Conservation (phyloP, 371 early-diverging fungal genomes). For the Blakeslea trispora region DNA sequence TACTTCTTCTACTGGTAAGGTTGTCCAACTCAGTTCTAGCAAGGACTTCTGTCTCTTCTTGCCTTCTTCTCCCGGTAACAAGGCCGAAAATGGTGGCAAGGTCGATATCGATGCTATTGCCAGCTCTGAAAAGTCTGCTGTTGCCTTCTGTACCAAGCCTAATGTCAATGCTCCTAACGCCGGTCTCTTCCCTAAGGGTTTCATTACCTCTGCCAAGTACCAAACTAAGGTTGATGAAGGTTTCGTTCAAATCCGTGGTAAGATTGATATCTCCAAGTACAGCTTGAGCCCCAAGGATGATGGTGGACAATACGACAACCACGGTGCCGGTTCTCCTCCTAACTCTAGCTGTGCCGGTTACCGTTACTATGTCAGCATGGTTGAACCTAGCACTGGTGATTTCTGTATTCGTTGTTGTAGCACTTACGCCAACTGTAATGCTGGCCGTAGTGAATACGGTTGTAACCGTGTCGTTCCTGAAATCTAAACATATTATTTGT, state of each 20-base stretch:
- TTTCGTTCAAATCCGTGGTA: conserved; percentile 52
- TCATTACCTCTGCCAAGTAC: conserved; percentile 30
- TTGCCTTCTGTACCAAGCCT: conserved; percentile 30
- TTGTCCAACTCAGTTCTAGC: conserved; percentile 20
- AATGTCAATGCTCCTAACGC: conserved; percentile 29
- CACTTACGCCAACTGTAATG: conserved; percentile 30
- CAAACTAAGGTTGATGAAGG: conserved; percentile 22
- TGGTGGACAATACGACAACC: conserved; percentile 50
- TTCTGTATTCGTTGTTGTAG: conserved; percentile 46
- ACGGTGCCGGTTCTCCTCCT: conserved; percentile 35
- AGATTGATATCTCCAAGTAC: conserved; percentile 33
- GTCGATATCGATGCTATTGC: conserved; percentile 27
- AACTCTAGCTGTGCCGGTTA: conserved; percentile 40
- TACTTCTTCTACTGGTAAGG: conserved; percentile 10
- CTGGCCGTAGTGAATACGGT: conserved; percentile 45
- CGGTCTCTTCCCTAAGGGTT: conserved; percentile 38
- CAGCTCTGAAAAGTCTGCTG: conserved; percentile 28
- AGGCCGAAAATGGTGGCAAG: conserved; percentile 14
- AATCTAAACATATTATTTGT: too few relatives aligned
- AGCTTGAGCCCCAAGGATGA: conserved; percentile 39
- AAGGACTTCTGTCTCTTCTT: conserved; percentile 45
- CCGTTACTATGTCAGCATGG: conserved; percentile 42
- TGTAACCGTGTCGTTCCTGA: conserved; percentile 47
- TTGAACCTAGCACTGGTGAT: conserved; percentile 39
- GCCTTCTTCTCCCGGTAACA: conserved; percentile 37